Base-by-base conservation (phyloP, 2,329 filamentous ascomycete species). In the Phyllosticta citribraziliensis region DNA sequence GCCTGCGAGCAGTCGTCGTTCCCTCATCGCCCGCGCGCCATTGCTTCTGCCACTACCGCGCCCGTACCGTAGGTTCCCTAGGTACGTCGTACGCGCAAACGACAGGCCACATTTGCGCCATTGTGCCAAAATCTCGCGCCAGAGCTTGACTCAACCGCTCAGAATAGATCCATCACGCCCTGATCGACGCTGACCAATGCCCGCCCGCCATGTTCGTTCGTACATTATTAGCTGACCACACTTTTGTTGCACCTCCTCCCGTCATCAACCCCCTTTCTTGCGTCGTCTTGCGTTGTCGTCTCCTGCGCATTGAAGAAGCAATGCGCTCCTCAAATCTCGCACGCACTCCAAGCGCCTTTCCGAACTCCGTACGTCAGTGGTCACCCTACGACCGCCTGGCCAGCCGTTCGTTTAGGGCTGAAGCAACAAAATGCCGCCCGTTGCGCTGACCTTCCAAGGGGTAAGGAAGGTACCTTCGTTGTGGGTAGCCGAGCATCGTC, bases 151-250 rank as follows among this genome's bases (percentile, higher is more conserved):
- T 33, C 22, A 25, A 52, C 58, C 3, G 22, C 22, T 60, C 33
- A 55, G 58, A 60, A 60, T 60, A 55, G 58, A 27, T 51, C 24
- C 58, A 51, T 24, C 33, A 20, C 55, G 33, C 58, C 58, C 58
- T 52, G 58, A 61, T 53, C 58, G 47, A 19, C 57, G 22, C 30
- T 17, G 2, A 14, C 17, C n/a, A n/a, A 52, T 52, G 51, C 22
- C 51, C 51, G 22, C 22, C 22, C 22, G 22, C 22, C 22, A 22
- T 22, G 22, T 22, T 22, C 3, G 22, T 22, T 22, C 3, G 22
- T 22, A 22, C 22, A 22, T 22, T 22, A 22, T 22, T 22, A 22
- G 22, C 22, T 22, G 22, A 22, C 22, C 22, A 22, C 22, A 22
- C 22, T 22, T 22, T 22, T 22, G 22, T 22, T 22, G 22, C 22